phyloP scores from a whole-genome alignment of 2,329 filamentous ascomycete genomes.

The Colletotrichum sp. region DNA sequence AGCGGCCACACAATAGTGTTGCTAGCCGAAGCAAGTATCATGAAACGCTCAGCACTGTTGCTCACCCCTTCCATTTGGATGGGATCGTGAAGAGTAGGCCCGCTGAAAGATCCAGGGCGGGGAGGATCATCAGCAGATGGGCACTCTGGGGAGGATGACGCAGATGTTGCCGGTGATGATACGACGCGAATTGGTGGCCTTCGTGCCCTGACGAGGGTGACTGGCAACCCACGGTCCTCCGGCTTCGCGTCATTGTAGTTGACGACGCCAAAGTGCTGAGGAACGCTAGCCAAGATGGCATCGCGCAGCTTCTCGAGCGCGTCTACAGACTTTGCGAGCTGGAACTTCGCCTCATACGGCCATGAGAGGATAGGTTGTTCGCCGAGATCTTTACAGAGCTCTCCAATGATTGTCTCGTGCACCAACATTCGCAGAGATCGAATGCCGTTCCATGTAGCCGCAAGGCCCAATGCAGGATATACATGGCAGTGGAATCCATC shows the following conservation, averaged over 20 bases:
- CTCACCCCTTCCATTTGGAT: slow-evolving; percentile 37
- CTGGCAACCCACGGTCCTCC: slow-evolving; percentile 24
- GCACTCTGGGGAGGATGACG: slow-evolving; percentile 28
- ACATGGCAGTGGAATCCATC: slow-evolving; percentile 45
- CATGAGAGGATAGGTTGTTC: slow-evolving; percentile 20
- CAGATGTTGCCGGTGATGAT: slow-evolving; percentile 30
- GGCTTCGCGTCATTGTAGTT: slow-evolving; percentile 40
- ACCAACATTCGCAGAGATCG: slow-evolving; percentile 51
- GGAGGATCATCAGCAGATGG: slow-evolving; percentile 8
- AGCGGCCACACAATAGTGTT: slow-evolving; percentile 57
- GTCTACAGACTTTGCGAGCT: slow-evolving; percentile 40
- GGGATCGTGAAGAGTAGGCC: slow-evolving; percentile 45
- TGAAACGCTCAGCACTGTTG: slow-evolving; percentile 48
- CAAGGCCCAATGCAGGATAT: slow-evolving; percentile 49
- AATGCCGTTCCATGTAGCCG: slow-evolving; percentile 54
- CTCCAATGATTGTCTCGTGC: slow-evolving; percentile 51
- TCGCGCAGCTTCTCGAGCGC: slow-evolving; percentile 44
- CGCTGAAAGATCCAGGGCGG: background rate
- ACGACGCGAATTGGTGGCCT: slow-evolving; percentile 33
- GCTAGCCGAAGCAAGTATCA: slow-evolving; percentile 53
- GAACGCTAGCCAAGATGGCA: slow-evolving; percentile 51
- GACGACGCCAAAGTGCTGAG: slow-evolving; percentile 55
- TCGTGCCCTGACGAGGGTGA: slow-evolving; percentile 32
- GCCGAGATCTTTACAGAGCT: slow-evolving; percentile 40
- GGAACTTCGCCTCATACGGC: slow-evolving; percentile 36